Conservation (phyloP, 306 rosid genomes). For the Cotoneaster glaucophyllus region DNA sequence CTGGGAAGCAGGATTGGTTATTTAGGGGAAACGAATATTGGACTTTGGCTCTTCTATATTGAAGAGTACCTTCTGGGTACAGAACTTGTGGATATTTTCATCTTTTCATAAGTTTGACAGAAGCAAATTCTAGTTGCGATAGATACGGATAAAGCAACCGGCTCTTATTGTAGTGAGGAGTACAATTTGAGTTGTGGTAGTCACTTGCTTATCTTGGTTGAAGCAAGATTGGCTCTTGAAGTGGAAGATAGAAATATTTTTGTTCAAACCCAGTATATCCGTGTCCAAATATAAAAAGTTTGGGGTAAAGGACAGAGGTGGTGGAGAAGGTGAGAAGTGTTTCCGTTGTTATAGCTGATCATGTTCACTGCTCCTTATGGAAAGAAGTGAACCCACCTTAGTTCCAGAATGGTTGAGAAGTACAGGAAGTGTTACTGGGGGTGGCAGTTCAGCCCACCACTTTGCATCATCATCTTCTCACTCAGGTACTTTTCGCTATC, state of each 20-base stretch:
- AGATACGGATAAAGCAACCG: neutral
- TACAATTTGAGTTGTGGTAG: slow-evolving; percentile 23
- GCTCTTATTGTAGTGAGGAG: neutral
- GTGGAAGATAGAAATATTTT: neutral
- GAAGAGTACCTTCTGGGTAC: neutral
- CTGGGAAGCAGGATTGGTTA: slow-evolving; percentile 8
- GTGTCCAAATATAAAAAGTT: neutral
- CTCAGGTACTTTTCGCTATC: slow-evolving; percentile 42
- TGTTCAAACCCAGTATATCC: slow-evolving; percentile 9
- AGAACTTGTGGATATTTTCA: neutral
- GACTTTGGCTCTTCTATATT: neutral
- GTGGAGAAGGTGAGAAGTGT: slow-evolving; percentile 46
- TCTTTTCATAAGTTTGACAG: neutral
- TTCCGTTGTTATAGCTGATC: slow-evolving; percentile 41
- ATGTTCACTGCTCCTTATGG: slow-evolving; percentile 95
- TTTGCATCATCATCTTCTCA: slow-evolving; percentile 58
- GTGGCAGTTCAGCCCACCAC: slow-evolving; percentile 86
- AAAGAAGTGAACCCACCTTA: slow-evolving; percentile 97
- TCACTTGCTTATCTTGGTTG: slow-evolving; percentile 16
- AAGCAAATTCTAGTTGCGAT: neutral
- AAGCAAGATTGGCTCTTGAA: slow-evolving; percentile 14
- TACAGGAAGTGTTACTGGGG: slow-evolving; percentile 80
- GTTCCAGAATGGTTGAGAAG: slow-evolving; percentile 99
- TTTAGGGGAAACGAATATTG: neutral
- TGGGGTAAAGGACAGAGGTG: slow-evolving; percentile 32